A percentile compares a stretch with the other conserved stretches of the same genome.
Evolutionary conservation across 495 filamentous ascomycete species (phyloP).

Genomic region (Monascus purpureus): DNA sequence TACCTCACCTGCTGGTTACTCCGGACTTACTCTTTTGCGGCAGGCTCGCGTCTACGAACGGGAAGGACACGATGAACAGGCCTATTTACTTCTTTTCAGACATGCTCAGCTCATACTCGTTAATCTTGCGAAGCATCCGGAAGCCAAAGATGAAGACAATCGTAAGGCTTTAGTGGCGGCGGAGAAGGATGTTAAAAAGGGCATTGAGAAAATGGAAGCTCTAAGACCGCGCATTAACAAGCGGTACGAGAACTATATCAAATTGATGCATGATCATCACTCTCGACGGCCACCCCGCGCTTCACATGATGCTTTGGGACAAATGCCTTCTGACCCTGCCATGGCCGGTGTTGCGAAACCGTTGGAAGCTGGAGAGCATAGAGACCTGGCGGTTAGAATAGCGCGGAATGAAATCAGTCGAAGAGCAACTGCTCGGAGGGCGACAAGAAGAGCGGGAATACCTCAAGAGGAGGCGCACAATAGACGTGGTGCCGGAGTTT

Average conservation of each 20-base stretch:
- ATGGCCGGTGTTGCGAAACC: conserved; percentile 29
- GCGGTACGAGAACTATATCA: conserved; percentile 45
- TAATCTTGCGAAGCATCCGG: conserved; percentile 46
- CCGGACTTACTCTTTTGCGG: conserved; percentile 2
- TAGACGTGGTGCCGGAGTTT: conserved; percentile 46
- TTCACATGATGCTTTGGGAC: conserved; percentile 7
- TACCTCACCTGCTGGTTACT: conserved; percentile 1
- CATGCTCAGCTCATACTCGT: conserved; percentile 59
- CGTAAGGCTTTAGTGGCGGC: conserved; percentile 32
- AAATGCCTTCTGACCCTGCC: conserved; percentile 20
- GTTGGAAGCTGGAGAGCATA: conserved; percentile 56
- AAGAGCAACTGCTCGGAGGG: conserved; percentile 44
- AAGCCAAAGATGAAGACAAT: conserved; percentile 34
- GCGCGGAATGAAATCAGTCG: conserved; percentile 61
- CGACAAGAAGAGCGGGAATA: conserved; percentile 39
- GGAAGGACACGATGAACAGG: conserved; percentile 74
- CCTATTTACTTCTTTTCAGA: conserved; percentile 75
- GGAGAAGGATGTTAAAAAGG: conserved; percentile 36
- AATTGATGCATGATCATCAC: conserved; percentile 36
- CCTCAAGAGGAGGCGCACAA: conserved; percentile 39
- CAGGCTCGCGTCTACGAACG: conserved; percentile 67
- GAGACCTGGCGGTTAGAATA: conserved; percentile 63
- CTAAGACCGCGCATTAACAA: conserved; percentile 55
- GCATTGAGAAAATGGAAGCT: conserved; percentile 44
- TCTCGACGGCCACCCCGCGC: conserved; percentile 15